phyloP scores from a whole-genome alignment of 1,284 basidiomycete species.

The Thelephora terrestris region DNA sequence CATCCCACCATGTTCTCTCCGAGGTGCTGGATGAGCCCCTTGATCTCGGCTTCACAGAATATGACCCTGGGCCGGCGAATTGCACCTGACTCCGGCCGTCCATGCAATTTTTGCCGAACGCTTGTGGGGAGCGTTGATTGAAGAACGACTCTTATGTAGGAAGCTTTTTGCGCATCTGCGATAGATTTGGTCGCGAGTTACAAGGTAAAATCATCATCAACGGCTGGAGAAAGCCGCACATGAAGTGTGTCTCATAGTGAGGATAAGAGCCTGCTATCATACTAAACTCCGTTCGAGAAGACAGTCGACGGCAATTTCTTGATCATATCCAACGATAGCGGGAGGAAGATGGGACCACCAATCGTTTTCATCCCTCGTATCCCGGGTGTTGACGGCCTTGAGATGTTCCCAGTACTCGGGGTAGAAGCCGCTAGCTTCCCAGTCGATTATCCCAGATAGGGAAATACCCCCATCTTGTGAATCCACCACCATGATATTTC shows the following conservation, averaged over 20 bases:
- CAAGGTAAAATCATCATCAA: no score
- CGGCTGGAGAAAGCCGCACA: no score
- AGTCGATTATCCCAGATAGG: conserved; percentile 18
- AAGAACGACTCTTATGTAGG: no score
- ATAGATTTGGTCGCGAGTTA: no score
- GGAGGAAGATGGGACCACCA: conserved; percentile 19
- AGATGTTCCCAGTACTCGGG: conserved; percentile 22
- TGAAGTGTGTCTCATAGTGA: no score
- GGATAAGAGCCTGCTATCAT: no score
- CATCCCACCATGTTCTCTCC: conserved; percentile 19
- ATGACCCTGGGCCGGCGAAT: conserved; percentile 25
- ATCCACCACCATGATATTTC: conserved; percentile 19
- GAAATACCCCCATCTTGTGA: conserved; percentile 5
- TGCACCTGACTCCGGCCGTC: conserved; percentile 24
- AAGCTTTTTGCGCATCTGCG: no score
- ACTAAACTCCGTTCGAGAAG: conserved; percentile 7
- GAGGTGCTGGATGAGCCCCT: conserved; percentile 25
- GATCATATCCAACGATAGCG: conserved; percentile 9
- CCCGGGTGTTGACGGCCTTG: conserved; percentile 18
- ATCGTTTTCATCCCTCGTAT: conserved; percentile 13
- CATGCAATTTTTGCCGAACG: conserved; percentile 21
- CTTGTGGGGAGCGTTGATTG: conserved; percentile 5
- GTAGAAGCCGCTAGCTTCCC: conserved; percentile 21
- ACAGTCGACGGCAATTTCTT: conserved; percentile 6
- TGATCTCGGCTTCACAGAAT: conserved; percentile 20